Base-by-base conservation (phyloP, 495 filamentous ascomycete species). In the Thozetella sp. region DNA sequence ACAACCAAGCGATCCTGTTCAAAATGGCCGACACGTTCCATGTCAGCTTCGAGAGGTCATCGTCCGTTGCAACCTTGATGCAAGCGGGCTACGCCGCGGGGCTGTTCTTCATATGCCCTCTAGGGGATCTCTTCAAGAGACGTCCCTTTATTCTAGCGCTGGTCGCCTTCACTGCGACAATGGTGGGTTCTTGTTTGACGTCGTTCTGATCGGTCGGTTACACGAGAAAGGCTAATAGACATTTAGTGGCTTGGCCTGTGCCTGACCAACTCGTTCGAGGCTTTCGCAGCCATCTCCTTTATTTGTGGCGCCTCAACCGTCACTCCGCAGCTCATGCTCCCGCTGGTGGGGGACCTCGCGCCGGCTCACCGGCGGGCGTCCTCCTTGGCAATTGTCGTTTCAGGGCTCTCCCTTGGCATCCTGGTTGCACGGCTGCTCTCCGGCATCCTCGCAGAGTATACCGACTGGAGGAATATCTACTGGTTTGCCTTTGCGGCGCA, bases 251-350 rank as follows among this genome's bases (percentile, higher is more conserved):
- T 94, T 45, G 86, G 84, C 0, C 76, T 93, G 17, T 93, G 90
- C 57, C 67, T 93, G 1, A 93, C 91, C 0, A 73, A 74, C 11
- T 83, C 79, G 1, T 90, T 92, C 64, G 60, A 75, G 1, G 76
- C 80, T 23, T 94, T 96, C 72, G 75, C 83, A 2, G 84, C 77
- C 12, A 74, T 94, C 56, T 90, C 87, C 17, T 93, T 88, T 68
- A 67, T 94, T 37, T 83, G 83, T 23, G 86, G 86, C 15, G 63
- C 90, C n/a, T 86, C 89, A 11, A 96, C 92, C 1, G 91, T 96
- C 3, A 94, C 92, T 12, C 92, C 92, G 0, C 91, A 95, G 73
- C 80, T 93, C 53, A 89, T 94, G 88, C 87, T 96, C 19, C 92
- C 92, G 0, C 75, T 96, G 0, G 90, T 93, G 3, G 91, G 91